Conservation (phyloP, 768 basidiomycete species). For the Russula sp. region DNA sequence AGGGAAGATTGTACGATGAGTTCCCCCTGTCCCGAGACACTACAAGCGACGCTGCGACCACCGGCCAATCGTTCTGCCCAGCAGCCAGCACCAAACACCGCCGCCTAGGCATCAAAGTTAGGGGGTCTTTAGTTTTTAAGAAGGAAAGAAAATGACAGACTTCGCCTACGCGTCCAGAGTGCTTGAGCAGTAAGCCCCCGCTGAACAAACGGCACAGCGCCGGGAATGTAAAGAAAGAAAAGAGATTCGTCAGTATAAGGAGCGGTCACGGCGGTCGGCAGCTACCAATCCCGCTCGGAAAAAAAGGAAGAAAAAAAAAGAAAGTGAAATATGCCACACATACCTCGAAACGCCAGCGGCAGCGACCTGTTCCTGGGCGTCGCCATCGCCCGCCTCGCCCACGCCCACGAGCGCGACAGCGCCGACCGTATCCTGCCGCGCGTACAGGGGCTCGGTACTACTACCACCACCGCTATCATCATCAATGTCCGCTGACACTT, state of each 20-base stretch:
- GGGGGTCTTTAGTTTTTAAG: not conserved
- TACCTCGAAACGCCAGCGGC: slow-evolving; percentile 76
- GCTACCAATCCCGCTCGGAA: not conserved
- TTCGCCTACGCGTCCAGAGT: slow-evolving; percentile 69
- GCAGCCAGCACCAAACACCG: slow-evolving; percentile 66
- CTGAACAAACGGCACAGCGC: slow-evolving; percentile 40
- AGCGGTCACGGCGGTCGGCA: not conserved
- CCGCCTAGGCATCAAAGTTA: slow-evolving; percentile 40
- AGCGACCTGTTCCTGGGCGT: slow-evolving; percentile 30
- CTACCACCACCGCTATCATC: too few relatives aligned
- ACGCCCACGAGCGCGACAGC: slow-evolving; percentile 47
- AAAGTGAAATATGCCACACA: not conserved
- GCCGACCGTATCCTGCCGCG: slow-evolving; percentile 71
- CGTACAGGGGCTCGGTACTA: slow-evolving; percentile 12
- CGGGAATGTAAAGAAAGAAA: not conserved
- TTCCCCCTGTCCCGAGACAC: slow-evolving; percentile 67
- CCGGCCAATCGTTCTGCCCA: slow-evolving; percentile 46
- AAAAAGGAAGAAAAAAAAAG: not conserved
- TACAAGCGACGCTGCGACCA: slow-evolving; percentile 49
- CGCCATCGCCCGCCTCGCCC: slow-evolving; percentile 29
- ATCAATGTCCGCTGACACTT: not conserved
- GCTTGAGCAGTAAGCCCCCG: slow-evolving; percentile 73
- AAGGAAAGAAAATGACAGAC: slow-evolving; percentile 30
- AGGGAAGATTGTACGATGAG: slow-evolving; percentile 52
- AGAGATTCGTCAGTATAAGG: too few relatives aligned